phyloP scores from a whole-genome alignment of 345 rosid species.

The Citrus glauca region DNA sequence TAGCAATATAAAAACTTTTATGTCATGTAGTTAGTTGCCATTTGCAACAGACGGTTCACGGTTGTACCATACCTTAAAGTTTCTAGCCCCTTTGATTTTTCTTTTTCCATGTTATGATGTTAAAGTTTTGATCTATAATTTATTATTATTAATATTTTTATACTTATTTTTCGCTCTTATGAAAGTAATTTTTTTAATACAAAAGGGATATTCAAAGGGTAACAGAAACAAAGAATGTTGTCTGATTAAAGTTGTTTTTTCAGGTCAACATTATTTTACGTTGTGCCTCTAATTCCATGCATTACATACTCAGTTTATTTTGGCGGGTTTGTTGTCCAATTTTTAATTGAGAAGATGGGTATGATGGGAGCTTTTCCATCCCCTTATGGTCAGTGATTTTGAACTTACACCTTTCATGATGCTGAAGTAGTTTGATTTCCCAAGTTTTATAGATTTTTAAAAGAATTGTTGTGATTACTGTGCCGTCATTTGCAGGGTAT shows the following conservation, averaged over 20 bases:
- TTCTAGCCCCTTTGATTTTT: neutral
- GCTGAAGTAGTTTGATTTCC: constrained; percentile 6
- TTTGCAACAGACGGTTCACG: neutral
- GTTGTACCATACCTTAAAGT: neutral
- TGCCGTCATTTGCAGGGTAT: constrained; percentile 55
- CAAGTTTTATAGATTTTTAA: neutral
- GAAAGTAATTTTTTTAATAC: neutral
- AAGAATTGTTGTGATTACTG: neutral
- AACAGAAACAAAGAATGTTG: neutral
- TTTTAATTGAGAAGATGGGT: constrained; percentile 93
- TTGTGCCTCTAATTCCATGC: constrained; percentile 74
- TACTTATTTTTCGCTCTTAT: neutral
- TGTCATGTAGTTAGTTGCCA: neutral
- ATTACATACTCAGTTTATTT: constrained; percentile 66
- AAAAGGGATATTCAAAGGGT: neutral
- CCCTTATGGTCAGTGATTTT: constrained; percentile 76
- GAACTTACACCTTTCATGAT: constrained; percentile 12
- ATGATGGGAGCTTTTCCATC: constrained; percentile 94
- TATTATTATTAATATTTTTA: neutral
- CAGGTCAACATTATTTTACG: constrained; percentile 69
- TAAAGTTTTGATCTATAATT: neutral
- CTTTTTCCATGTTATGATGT: neutral
- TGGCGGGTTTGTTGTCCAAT: constrained; percentile 73
- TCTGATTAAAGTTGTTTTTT: constrained; percentile 31
- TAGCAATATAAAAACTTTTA: neutral